A percentile compares a stretch with the other conserved stretches of the same genome.
Evolutionary conservation across 176 grass and related monocot species (phyloP).

Genomic region (Oryza coarctata): DNA sequence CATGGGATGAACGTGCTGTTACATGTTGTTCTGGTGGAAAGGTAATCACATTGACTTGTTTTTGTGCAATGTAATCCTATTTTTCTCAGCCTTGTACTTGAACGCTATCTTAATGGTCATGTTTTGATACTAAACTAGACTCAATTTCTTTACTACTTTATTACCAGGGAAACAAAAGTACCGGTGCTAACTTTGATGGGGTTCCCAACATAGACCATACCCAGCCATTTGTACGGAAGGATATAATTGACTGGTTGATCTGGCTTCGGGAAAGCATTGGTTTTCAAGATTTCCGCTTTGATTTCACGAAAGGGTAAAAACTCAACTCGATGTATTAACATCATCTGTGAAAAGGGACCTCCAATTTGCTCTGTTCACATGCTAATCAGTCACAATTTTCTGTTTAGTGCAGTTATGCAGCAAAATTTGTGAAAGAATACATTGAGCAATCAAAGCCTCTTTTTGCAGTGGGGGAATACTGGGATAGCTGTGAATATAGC

Average conservation of each 20-base stretch:
- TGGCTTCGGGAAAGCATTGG: constrained; percentile 76
- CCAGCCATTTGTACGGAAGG: constrained; percentile 90
- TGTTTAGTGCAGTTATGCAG: constrained; percentile 65
- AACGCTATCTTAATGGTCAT: constrained; percentile 1
- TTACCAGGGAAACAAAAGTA: constrained; percentile 70
- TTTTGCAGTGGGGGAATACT: constrained; percentile 92
- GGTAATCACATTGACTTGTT: constrained; percentile 48
- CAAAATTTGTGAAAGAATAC: constrained; percentile 89
- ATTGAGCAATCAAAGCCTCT: constrained; percentile 81
- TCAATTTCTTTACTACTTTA: constrained; percentile 4
- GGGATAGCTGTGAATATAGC: constrained; percentile 84
- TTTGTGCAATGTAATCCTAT: constrained; percentile 7
- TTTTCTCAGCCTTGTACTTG: background rate
- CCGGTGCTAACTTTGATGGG: constrained; percentile 75
- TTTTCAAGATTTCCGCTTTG: constrained; percentile 96
- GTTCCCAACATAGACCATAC: constrained; percentile 95
- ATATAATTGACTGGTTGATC: constrained; percentile 79
- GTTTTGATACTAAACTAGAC: background rate
- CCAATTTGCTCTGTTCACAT: background rate
- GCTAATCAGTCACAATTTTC: constrained; percentile 23
- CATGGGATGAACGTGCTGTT: constrained; percentile 92
- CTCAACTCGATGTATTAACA: background rate
- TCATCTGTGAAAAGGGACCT: background rate
- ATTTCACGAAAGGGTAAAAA: constrained; percentile 97
- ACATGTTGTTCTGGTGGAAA: constrained; percentile 95